Conservation (phyloP, 495 filamentous ascomycete species). For the Staphylotrichum longicolle region DNA sequence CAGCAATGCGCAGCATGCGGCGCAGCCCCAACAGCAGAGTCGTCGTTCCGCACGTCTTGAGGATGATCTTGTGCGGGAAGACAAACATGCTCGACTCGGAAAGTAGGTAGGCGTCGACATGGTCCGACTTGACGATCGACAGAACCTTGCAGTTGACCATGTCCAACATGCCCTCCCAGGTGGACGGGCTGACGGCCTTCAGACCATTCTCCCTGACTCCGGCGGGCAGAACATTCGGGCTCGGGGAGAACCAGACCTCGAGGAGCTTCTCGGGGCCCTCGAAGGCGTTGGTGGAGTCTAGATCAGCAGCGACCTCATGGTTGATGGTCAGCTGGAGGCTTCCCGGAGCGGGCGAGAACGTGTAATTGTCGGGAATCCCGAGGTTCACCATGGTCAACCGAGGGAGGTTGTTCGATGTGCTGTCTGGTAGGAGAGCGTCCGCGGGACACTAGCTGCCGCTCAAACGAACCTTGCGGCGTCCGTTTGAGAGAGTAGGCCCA, state of each 20-base stretch:
- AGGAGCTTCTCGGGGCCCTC: constrained; percentile 98
- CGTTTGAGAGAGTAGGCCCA: constrained; percentile 97
- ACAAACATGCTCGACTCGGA: constrained; percentile 99
- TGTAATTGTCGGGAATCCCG: constrained; percentile 74
- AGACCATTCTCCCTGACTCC: constrained; percentile 70
- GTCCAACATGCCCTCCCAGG: constrained; percentile 96
- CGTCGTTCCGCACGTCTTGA: constrained; percentile 98
- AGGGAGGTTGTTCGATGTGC: constrained; percentile 27
- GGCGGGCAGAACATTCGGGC: constrained; percentile 67
- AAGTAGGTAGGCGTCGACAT: constrained; percentile 94
- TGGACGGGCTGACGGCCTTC: constrained; percentile 78
- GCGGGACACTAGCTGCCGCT: constrained; percentile 69
- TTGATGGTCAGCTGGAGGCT: constrained; percentile 94
- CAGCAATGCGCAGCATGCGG: constrained; percentile 86
- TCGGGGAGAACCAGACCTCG: constrained; percentile 96
- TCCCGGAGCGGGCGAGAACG: constrained; percentile 73
- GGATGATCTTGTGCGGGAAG: constrained; percentile 96
- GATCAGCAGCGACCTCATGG: constrained; percentile 87
- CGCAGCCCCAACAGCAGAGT: constrained; percentile 86
- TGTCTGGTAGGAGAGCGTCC: constrained; percentile 42
- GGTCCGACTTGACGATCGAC: constrained; percentile 89
- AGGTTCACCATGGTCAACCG: constrained; percentile 74
- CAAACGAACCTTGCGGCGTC: constrained; percentile 88
- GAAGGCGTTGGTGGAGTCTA: constrained; percentile 95
- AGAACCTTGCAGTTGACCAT: constrained; percentile 98